These are phyloP conservation scores for Tetrahymena borealis DNA, from an alignment of 73 alveolate genomes.

Conservation along the genomic window DNA sequence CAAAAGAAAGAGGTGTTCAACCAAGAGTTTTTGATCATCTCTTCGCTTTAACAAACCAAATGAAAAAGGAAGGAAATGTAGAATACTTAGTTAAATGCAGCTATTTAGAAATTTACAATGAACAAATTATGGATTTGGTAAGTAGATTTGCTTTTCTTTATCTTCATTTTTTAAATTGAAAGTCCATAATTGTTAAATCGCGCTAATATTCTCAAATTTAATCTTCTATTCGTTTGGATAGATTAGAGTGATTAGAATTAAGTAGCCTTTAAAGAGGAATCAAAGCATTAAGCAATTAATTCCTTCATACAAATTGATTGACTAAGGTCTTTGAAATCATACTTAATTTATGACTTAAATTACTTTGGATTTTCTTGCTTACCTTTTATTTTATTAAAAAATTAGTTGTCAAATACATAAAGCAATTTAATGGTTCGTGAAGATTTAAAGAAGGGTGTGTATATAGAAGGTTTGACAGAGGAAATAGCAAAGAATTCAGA, in stretches of 20 bases:
- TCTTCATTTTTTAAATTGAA: background rate
- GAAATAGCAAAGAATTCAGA: slow-evolving; percentile 57
- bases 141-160: slow-evolving; percentile 57
- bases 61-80: background rate
- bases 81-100: background rate
- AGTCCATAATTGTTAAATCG: background rate
- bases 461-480: slow-evolving; percentile 79
- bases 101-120: slow-evolving; percentile 87
- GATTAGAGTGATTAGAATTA: too few species aligned
- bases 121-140: slow-evolving; percentile 81
- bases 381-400: too few species aligned
- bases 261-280: too few species aligned
- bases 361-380: background rate
- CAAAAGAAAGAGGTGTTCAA: background rate
- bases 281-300: too few species aligned
- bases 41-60: background rate
- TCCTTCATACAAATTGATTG: too few species aligned
- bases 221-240: background rate
- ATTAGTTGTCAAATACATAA: slow-evolving; percentile 32
- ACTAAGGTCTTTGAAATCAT: too few species aligned
- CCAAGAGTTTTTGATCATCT: background rate
- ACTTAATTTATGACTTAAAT: background rate
- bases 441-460: slow-evolving; percentile 86
- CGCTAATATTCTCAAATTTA: background rate
- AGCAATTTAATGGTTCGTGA: slow-evolving; percentile 56